Evolutionary conservation across 2,329 filamentous ascomycete species (phyloP), one percentile per base, ranked within the genome.

Genomic region (Metarhizium robertsii): DNA sequence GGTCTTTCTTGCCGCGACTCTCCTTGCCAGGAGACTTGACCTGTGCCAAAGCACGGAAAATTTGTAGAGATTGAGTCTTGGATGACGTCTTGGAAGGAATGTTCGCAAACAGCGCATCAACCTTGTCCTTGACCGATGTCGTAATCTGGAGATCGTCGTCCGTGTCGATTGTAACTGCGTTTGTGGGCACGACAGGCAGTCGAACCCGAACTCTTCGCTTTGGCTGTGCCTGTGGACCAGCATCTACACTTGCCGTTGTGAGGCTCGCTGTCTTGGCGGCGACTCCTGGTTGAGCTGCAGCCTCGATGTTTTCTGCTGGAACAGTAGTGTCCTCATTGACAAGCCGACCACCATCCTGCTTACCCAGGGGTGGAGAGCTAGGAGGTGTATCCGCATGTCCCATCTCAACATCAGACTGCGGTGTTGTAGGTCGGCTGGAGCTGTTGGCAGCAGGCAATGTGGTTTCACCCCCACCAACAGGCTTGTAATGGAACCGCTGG

Each of bases 401-500:
- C 70, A 74, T 74, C 60, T 82, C 79, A 2, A 70, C 66, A 63
- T 85, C 79, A 6, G 79, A 79, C 38, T 74, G 73, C 3, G 79
- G 79, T 3, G 79, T 76, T 3, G 71, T 69, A 1, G 76, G 74
- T 34, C 76, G 72, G 60, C 81, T 85, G 3, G 86, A 88, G 66
- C 78, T 84, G 6, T 73, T 62, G 13, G 72, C 69, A 54, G 75
- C 73, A 52, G 50, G 65, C 51, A 67, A 65, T 2, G 64, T 56
- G 8, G 68, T n/a, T 29, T 16, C 61, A 3, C 63, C 53, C n/a
- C 61, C 56, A 2, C 70, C 72, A 11, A 67, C 66, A 6, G 77
- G 73, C 63, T 78, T 81, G 64, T 86, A 92, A 66, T 92, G 91
- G 75, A 97, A 96, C 29, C 83, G 82, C 53, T 90, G 86, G 65